phyloP scores from a whole-genome alignment of 306 rosid species.

The Hippophae rhamnoides region DNA sequence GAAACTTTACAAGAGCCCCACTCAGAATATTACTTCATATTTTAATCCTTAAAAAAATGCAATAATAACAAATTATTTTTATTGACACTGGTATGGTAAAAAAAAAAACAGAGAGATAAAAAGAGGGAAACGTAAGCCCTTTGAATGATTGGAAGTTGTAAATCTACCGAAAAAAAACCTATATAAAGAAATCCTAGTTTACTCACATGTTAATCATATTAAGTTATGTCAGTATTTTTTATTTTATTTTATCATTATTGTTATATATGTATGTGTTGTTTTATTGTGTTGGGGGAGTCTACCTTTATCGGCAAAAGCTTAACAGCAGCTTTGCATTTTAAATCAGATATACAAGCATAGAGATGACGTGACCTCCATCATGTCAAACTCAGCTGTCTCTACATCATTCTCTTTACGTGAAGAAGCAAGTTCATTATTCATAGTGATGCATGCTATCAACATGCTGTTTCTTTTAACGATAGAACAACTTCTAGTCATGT shows the following conservation, averaged over 20 bases:
- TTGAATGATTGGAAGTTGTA: background rate
- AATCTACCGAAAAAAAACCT: conserved; percentile 2
- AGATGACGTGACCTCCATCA: conserved; percentile 30
- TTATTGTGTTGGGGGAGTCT: conserved; percentile 10
- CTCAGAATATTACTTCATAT: background rate
- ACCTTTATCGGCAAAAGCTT: conserved; percentile 96
- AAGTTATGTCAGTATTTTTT: too few relatives aligned
- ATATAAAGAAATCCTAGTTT: too few relatives aligned
- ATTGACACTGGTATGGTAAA: background rate
- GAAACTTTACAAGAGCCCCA: background rate
- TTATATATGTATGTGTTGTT: too few relatives aligned
- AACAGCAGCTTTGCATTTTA: conserved; percentile 92
- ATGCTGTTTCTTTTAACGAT: too few relatives aligned
- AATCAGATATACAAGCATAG: conserved; percentile 54
- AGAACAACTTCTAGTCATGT: too few relatives aligned
- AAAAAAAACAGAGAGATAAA: too few relatives aligned
- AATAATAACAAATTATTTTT: background rate
- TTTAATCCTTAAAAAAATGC: background rate
- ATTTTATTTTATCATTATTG: too few relatives aligned
- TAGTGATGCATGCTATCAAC: too few relatives aligned
- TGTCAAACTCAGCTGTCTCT: conserved; percentile 39
- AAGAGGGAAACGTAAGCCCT: too few relatives aligned
- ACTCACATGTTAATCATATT: too few relatives aligned
- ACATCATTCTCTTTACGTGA: conserved; percentile 34
- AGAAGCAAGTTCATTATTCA: conserved; percentile 29